phyloP scores from a whole-genome alignment of 2,329 filamentous ascomycete genomes.

The Tolypocladium sp. region DNA sequence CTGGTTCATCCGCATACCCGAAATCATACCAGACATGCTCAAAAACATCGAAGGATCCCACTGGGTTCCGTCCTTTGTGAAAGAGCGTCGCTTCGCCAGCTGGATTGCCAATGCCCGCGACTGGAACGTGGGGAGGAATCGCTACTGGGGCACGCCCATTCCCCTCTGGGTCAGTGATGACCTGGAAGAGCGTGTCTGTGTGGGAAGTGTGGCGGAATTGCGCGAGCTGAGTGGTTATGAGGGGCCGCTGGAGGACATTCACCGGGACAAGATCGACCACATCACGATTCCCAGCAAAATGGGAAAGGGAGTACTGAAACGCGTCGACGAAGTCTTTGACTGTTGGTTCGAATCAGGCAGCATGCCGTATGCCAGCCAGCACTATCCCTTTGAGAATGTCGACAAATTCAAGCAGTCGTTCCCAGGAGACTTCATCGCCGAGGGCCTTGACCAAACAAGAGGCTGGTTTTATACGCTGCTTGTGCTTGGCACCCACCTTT shows the following conservation, averaged over 20 bases:
- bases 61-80: slow-evolving; percentile 87
- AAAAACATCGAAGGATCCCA: slow-evolving; percentile 80
- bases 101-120: slow-evolving; percentile 89
- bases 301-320: slow-evolving; percentile 73
- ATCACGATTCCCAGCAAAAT: slow-evolving; percentile 89
- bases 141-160: slow-evolving; percentile 92
- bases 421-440: slow-evolving; percentile 89
- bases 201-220: slow-evolving; percentile 78
- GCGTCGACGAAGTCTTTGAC: slow-evolving; percentile 85
- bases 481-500: slow-evolving; percentile 81
- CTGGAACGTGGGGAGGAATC: slow-evolving; percentile 90
- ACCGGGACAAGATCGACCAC: slow-evolving; percentile 85
- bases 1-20: slow-evolving; percentile 87
- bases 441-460: slow-evolving; percentile 86
- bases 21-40: slow-evolving; percentile 81
- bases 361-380: slow-evolving; percentile 87
- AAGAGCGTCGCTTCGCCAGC: slow-evolving; percentile 81
- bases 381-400: slow-evolving; percentile 87
- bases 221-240: slow-evolving; percentile 78
- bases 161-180: slow-evolving; percentile 91
- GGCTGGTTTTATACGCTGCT: slow-evolving; percentile 96
- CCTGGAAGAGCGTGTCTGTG: slow-evolving; percentile 73
- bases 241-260: slow-evolving; percentile 75
- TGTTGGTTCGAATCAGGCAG: slow-evolving; percentile 96
- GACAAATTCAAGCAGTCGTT: slow-evolving; percentile 73